Base-by-base conservation (phyloP, 108 stramenopile genomes). In the Conticribra guillardii region DNA sequence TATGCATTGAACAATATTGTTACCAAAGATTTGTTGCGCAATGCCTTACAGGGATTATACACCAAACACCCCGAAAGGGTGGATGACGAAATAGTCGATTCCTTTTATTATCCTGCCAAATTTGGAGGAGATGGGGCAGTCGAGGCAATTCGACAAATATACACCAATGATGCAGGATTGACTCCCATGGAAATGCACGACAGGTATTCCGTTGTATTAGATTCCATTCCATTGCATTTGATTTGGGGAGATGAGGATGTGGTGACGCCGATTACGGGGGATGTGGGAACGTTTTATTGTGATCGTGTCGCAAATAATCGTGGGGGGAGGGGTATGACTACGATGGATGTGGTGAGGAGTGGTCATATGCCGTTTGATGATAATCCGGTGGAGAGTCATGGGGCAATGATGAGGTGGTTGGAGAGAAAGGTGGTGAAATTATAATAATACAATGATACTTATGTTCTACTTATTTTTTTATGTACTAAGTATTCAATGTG, bases 281-380 rank as follows among this genome's bases (percentile, higher is more conserved):
- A 69, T 60, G 87, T 88, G 15, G 87, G 87, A 26, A 48, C 53
- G 18, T 88, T 85, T 70, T 88, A 85, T 49, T 63, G 76, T 8
- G 76, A 77, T 64, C 68, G 76, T 33, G 76, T 77, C 23, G 76
- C 76, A 1, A 77, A 77, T 24, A 77, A 77, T 46, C 60, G 76
- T 24, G 60, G 59, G 44, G 84, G 80, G 59, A 82, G 48, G 21
- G 52, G 69, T 16, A 45, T 51, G 54, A 75, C 49, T 3, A 69
- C 59, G 17, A 60, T 88, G 7, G 62, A 84, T 52, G 45, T 84
- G 1, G 68, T 88, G n/a, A 34, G 64, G 1, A 73, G 65, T 29
- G 87, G 87, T 21, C 87, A 88, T 44, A 62, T 88, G 24, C 83
- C 76, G 48, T 88, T 88, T 71, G 87, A 88, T 50, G 87, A 88